Percentiles rank a stretch among this genome's conserved stretches.
These are phyloP conservation scores for Oidiodendron maius DNA, from an alignment of 495 filamentous ascomycete genomes.

Conservation along the genomic window DNA sequence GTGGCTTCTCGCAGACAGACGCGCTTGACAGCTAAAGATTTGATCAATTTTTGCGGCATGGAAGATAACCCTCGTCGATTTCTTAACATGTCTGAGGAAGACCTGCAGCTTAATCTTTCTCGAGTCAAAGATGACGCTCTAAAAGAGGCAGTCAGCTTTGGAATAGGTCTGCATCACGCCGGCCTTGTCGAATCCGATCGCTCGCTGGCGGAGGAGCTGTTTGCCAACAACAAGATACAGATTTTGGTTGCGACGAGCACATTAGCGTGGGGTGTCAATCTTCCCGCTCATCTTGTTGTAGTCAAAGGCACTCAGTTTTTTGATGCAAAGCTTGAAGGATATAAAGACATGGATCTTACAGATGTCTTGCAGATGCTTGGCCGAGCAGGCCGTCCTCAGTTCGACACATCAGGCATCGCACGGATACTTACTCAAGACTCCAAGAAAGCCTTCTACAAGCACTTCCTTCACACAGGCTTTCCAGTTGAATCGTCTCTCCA, in stretches of 20 bases:
- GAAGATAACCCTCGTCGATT: constrained; percentile 95
- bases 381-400: constrained; percentile 91
- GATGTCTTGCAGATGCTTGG: constrained; percentile 99
- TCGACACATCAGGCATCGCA: constrained; percentile 91
- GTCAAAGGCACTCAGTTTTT: constrained; percentile 99
- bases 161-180: constrained; percentile 95
- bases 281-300: constrained; percentile 93
- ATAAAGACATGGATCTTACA: constrained; percentile 98
- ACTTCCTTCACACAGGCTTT: constrained; percentile 97
- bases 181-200: constrained; percentile 93
- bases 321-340: constrained; percentile 95
- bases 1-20: constrained; percentile 95
- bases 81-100: constrained; percentile 88
- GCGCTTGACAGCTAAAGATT: constrained; percentile 85
- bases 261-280: constrained; percentile 96
- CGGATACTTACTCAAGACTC: constrained; percentile 95
- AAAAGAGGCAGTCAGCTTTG: constrained; percentile 87
- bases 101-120: constrained; percentile 74
- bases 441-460: constrained; percentile 99
- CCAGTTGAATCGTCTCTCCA: constrained; percentile 95
- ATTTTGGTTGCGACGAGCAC: constrained; percentile 96
- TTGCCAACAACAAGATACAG: constrained; percentile 97
- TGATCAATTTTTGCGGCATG: constrained; percentile 97
- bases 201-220: constrained; percentile 86
- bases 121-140: constrained; percentile 90